Base-by-base conservation (phyloP, 2,329 filamentous ascomycete genomes). In the Sarocladium oryzae region DNA sequence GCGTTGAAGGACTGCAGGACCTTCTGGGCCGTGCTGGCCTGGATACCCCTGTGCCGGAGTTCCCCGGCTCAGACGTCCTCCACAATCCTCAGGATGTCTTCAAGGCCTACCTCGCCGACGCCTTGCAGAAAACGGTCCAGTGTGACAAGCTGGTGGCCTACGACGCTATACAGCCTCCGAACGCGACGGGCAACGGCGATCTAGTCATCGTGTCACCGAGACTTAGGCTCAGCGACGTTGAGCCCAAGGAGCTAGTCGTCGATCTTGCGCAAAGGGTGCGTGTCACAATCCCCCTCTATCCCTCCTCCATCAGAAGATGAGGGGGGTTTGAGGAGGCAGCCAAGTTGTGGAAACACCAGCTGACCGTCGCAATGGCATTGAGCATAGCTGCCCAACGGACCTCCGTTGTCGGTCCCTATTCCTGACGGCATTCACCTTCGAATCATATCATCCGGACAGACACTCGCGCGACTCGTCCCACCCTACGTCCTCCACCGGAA, bases 31-130 rank as follows among this genome's bases (percentile, higher is more conserved):
- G 45, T 6, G 60, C 18, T 45, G 60, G 60, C 0, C 55, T 62
- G 10, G 48, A 59, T 8, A 60, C 57, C 0, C 60, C 60, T 1
- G 20, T 62, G 1, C 60, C 60, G 1, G 54, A 59, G 0, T 62
- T 37, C 20, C 60, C 60, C 0, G 57, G 30, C 1, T 53, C 58
- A 7, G 53, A 62, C 3, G 53, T 62, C 1, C 55, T 62, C 26
- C 55, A 57, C 4, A 62, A 62, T 0, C 60, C 58, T 0, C 60
- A 62, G 30, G 60, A 62, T 33, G 59, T 62, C 33, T 62, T 62
- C 5, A 56, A 59, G 1, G 58, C 53, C 0, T 62, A 62, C 13
- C 56, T 62, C 0, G 60, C 60, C 49, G 60, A 62, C 1, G 58
- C 10, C 0, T 2, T 62, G 0, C 54, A 60, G 37, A 60, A 53